Evolutionary conservation across 257 asterid genomes (phyloP).

Genomic region (Knoxia roxburghii): DNA sequence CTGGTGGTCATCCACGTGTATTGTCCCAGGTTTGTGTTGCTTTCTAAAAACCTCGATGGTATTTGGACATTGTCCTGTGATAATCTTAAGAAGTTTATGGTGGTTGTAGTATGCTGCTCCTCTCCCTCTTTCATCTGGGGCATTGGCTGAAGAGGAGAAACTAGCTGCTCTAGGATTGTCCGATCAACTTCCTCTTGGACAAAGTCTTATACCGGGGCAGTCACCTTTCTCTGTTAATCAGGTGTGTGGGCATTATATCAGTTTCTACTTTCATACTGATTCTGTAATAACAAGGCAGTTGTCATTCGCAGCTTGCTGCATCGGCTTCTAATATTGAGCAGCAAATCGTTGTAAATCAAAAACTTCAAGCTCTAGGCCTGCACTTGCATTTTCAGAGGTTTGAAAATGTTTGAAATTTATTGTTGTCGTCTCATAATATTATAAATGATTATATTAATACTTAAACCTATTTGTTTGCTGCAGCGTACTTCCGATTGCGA

Average conservation of each 20-base stretch:
- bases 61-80: background rate
- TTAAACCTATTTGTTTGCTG: slow-evolving; percentile 24
- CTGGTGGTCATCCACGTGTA: slow-evolving; percentile 61
- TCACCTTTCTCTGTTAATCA: slow-evolving; percentile 67
- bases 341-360: slow-evolving; percentile 76
- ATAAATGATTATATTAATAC: slow-evolving; percentile 1
- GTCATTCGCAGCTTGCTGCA: slow-evolving; percentile 56
- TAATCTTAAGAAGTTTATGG: slow-evolving; percentile 12
- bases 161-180: slow-evolving; percentile 63
- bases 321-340: slow-evolving; percentile 81
- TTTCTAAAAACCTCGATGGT: slow-evolving; percentile 2
- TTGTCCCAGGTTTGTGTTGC: slow-evolving; percentile 53
- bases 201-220: slow-evolving; percentile 62
- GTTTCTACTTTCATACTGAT: slow-evolving; percentile 9
- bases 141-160: slow-evolving; percentile 72
- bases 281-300: slow-evolving; percentile 4
- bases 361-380: slow-evolving; percentile 64
- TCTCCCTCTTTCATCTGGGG: slow-evolving; percentile 62
- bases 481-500: slow-evolving; percentile 85
- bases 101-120: slow-evolving; percentile 57
- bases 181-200: slow-evolving; percentile 80
- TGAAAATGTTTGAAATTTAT: slow-evolving; percentile 7
- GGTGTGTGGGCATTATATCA: slow-evolving; percentile 33
- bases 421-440: background rate
- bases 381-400: slow-evolving; percentile 90